phyloP scores from a whole-genome alignment of 768 basidiomycete genomes.

The Gyrodon lividus region DNA sequence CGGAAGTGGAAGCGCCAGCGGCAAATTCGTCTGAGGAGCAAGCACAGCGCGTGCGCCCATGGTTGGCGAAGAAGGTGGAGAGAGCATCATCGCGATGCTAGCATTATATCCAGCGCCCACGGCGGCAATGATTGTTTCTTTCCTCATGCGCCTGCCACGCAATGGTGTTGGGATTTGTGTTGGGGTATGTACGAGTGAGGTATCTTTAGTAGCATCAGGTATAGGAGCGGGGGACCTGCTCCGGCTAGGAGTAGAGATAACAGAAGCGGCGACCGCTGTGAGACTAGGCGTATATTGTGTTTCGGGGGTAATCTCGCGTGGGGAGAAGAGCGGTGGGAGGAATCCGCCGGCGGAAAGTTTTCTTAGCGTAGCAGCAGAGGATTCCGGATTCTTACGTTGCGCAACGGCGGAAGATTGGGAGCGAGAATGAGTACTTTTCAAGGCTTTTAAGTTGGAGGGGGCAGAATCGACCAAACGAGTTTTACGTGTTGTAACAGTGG shows the following conservation, averaged over 20 bases:
- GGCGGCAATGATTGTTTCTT: slow-evolving; percentile 9
- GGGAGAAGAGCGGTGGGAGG: slow-evolving; percentile 15
- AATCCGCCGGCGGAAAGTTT: slow-evolving; percentile 17
- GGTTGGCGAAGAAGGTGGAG: slow-evolving; percentile 21
- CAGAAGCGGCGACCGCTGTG: slow-evolving; percentile 9
- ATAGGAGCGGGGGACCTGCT: background rate
- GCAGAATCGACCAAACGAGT: slow-evolving; percentile 1
- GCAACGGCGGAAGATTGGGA: slow-evolving; percentile 17
- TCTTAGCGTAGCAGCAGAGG: slow-evolving; percentile 3
- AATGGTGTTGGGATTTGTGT: background rate
- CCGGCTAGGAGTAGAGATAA: slow-evolving; percentile 4
- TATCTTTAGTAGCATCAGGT: background rate
- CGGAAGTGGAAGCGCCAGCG: background rate
- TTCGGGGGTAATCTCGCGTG: slow-evolving; percentile 4
- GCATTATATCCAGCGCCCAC: slow-evolving; percentile 4
- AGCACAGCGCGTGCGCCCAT: slow-evolving; percentile 1
- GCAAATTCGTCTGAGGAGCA: slow-evolving; percentile 4
- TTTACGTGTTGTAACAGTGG: background rate
- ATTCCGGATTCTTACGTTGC: background rate
- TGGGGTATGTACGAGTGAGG: background rate
- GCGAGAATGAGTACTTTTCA: slow-evolving; percentile 12
- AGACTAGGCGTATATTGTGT: slow-evolving; percentile 8
- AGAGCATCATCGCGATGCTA: slow-evolving; percentile 25
- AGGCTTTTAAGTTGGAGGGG: background rate
- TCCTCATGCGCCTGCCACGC: slow-evolving; percentile 18